Conservation (phyloP, 495 filamentous ascomycete species). For the Mycothermus thermophilus region DNA sequence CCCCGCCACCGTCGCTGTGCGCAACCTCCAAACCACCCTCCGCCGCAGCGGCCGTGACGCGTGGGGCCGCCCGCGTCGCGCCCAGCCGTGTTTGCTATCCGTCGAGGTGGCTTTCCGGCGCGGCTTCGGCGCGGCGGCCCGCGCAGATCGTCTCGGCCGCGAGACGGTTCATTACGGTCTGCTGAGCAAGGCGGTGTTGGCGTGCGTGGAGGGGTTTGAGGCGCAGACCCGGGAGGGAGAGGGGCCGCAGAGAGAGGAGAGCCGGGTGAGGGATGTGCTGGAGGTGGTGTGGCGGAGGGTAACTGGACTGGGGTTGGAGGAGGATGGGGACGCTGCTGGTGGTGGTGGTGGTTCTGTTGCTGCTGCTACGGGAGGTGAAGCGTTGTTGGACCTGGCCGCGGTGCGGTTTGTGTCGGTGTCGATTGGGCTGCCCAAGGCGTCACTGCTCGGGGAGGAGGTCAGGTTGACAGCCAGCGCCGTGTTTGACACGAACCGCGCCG, state of each 20-base stretch:
- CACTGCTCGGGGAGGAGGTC: constrained; percentile 34
- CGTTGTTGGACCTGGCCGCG: constrained; percentile 13
- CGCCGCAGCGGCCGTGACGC: constrained; percentile 33
- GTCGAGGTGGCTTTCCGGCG: constrained; percentile 31
- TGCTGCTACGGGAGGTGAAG: too few relatives aligned
- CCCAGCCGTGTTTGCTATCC: constrained; percentile 42
- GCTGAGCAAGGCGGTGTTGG: constrained; percentile 39
- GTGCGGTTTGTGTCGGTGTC: constrained; percentile 27
- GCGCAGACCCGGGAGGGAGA: constrained; percentile 9
- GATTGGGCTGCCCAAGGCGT: constrained; percentile 38
- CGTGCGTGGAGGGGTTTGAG: constrained; percentile 10
- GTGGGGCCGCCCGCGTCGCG: constrained; percentile 36
- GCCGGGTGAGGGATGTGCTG: constrained; percentile 1
- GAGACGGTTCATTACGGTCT: constrained; percentile 50
- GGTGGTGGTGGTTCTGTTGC: too few relatives aligned
- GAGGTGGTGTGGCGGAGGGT: constrained; percentile 1
- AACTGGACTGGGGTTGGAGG: constrained; percentile 3
- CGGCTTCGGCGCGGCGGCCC: constrained; percentile 35
- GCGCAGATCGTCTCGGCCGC: constrained; percentile 31
- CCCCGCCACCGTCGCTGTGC: constrained; percentile 31
- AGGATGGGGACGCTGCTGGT: too few relatives aligned
- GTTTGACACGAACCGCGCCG: constrained; percentile 10
- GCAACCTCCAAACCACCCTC: constrained; percentile 35
- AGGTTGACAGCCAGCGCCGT: constrained; percentile 26
- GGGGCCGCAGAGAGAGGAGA: background rate